These are phyloP conservation scores for Claviceps lovelessii DNA, from an alignment of 2,329 filamentous ascomycete genomes.

Conservation along the genomic window DNA sequence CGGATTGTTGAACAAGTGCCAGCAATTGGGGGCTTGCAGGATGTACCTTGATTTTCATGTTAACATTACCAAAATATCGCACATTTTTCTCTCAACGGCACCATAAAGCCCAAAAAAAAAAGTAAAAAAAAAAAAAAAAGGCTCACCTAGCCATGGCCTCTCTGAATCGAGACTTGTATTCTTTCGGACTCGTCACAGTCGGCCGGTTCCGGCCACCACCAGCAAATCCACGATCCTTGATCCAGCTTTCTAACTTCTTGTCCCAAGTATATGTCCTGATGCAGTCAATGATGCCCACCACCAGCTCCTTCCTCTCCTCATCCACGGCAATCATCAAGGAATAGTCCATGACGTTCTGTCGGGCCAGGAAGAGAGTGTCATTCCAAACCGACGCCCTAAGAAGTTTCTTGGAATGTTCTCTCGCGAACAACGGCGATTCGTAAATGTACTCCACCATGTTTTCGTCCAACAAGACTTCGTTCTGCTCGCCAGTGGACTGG, in stretches of 20 bases:
- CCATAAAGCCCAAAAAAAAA: no score
- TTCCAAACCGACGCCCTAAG: conserved; percentile 90
- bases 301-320: conserved; percentile 73
- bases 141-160: conserved; percentile 87
- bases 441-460: conserved; percentile 99
- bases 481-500: conserved; percentile 84
- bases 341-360: conserved; percentile 98
- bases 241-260: conserved; percentile 99
- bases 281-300: conserved; percentile 96
- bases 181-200: conserved; percentile 91
- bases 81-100: neutral
- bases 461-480: conserved; percentile 91
- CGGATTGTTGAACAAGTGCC: conserved; percentile 50
- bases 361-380: conserved; percentile 85
- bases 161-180: conserved; percentile 90
- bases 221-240: conserved; percentile 85
- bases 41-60: conserved; percentile 39
- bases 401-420: conserved; percentile 91
- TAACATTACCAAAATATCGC: neutral
- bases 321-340: conserved; percentile 97
- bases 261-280: conserved; percentile 99
- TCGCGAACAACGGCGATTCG: conserved; percentile 84
- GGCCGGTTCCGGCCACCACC: conserved; percentile 67
- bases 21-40: conserved; percentile 59
- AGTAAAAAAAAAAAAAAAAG: neutral